A percentile compares a stretch with the other conserved stretches of the same genome.
These are phyloP conservation scores for Cyberlindnera subsufficiens DNA, from an alignment of 805 yeast genomes.

Conservation along the genomic window DNA sequence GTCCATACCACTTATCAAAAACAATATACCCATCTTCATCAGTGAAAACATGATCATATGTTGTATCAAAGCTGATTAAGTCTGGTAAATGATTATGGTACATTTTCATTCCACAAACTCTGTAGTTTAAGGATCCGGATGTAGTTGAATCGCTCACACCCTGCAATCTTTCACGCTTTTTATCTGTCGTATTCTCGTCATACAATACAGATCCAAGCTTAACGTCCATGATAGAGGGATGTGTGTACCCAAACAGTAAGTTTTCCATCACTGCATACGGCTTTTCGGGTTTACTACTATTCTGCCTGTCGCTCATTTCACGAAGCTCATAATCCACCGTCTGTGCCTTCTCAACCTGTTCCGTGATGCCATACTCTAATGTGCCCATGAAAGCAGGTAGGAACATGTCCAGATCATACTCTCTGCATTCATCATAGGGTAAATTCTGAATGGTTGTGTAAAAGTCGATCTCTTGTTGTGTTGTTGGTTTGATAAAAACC, in stretches of 20 bases:
- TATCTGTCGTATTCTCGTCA: conserved; percentile 54
- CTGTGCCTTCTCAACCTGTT: conserved; percentile 19
- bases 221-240: conserved; percentile 76
- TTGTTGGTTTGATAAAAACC: conserved; percentile 67
- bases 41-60: conserved; percentile 9
- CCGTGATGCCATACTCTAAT: conserved; percentile 39
- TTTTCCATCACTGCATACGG: conserved; percentile 67
- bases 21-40: conserved; percentile 37
- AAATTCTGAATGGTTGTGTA: conserved; percentile 37
- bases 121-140: conserved; percentile 65
- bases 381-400: conserved; percentile 62
- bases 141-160: conserved; percentile 70
- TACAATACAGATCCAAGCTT: conserved; percentile 71
- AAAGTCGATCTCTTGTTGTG: conserved; percentile 66
- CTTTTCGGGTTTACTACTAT: conserved; percentile 7
- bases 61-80: conserved; percentile 9
- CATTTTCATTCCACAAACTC: conserved; percentile 87
- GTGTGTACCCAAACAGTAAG: conserved; percentile 48
- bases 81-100: conserved; percentile 21
- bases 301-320: conserved; percentile 1
- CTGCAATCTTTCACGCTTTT: conserved; percentile 55
- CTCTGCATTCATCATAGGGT: conserved; percentile 6
- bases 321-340: conserved; percentile 20
- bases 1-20: conserved; percentile 69
- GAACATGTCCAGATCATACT: conserved; percentile 30